Conservation (phyloP, 2,329 filamentous ascomycete genomes). For the Scorias spongiosa region DNA sequence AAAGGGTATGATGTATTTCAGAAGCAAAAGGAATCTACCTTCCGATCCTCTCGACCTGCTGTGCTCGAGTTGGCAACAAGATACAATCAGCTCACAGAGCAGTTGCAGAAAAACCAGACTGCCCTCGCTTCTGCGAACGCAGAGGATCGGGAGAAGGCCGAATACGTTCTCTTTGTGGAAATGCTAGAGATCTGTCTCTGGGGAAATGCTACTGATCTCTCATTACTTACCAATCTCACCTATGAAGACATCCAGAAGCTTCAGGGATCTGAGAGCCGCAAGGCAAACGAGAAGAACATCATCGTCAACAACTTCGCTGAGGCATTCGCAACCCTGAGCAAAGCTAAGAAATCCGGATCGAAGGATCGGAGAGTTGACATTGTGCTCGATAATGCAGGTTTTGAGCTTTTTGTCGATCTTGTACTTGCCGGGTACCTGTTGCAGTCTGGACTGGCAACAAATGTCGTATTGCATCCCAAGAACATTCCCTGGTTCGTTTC, state of each 20-base stretch:
- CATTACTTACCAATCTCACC: conserved; percentile 72
- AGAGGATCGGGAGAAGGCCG: conserved; percentile 46
- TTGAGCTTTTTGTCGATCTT: conserved; percentile 91
- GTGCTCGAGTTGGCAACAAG: conserved; percentile 68
- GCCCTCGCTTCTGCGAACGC: conserved; percentile 28
- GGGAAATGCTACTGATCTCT: conserved; percentile 93
- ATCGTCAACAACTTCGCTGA: conserved; percentile 67
- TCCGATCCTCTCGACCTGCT: conserved; percentile 78
- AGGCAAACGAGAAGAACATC: conserved; percentile 81
- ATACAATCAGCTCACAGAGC: conserved; percentile 57
- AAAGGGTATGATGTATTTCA: conserved; percentile 80
- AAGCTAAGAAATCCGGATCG: conserved; percentile 45
- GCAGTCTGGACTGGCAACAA: conserved; percentile 68
- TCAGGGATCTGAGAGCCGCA: conserved; percentile 75
- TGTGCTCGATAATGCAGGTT: conserved; percentile 91
- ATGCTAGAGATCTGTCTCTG: conserved; percentile 95
- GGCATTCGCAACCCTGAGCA: conserved; percentile 54
- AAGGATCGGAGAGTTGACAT: conserved; percentile 72
- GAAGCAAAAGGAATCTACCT: conserved; percentile 79
- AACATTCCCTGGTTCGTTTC: conserved; percentile 97
- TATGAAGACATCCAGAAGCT: conserved; percentile 96
- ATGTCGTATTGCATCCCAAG: conserved; percentile 82
- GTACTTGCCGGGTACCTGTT: conserved; percentile 84
- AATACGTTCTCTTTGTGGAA: conserved; percentile 69
- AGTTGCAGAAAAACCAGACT: conserved; percentile 43